These are phyloP conservation scores for Boletus sp. DNA, from an alignment of 1,284 basidiomycete species.

Conservation along the genomic window DNA sequence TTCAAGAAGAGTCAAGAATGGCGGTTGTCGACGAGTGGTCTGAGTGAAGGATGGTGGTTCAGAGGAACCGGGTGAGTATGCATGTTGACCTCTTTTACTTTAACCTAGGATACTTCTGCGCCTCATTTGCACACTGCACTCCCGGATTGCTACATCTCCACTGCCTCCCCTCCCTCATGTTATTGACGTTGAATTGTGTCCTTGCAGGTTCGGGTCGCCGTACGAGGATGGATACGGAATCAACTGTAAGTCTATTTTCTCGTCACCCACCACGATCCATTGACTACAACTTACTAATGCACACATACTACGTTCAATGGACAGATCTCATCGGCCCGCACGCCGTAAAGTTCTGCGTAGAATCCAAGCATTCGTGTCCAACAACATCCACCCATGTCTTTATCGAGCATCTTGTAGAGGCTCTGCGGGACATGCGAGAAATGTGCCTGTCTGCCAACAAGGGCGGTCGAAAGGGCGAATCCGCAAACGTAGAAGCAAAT, in stretches of 20 bases:
- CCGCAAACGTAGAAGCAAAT: neutral
- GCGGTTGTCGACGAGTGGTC: slow-evolving; percentile 91
- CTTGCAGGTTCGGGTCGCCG: slow-evolving; percentile 70
- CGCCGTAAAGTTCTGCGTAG: slow-evolving; percentile 93
- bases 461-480: slow-evolving; percentile 12
- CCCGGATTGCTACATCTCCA: neutral
- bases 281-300: neutral
- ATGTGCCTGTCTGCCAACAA: slow-evolving; percentile 44
- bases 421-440: slow-evolving; percentile 73
- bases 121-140: neutral
- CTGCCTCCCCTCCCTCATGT: neutral
- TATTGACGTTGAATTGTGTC: slow-evolving; percentile 13
- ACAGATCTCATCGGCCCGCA: slow-evolving; percentile 83
- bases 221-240: slow-evolving; percentile 91
- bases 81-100: neutral
- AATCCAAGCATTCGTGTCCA: slow-evolving; percentile 80
- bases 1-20: slow-evolving; percentile 83
- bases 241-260: slow-evolving; percentile 65
- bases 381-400: slow-evolving; percentile 77
- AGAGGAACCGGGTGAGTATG: slow-evolving; percentile 82
- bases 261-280: neutral
- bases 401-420: slow-evolving; percentile 67
- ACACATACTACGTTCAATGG: neutral
- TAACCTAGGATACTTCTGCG: neutral
- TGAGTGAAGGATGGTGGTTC: slow-evolving; percentile 88